Conservation (phyloP, 164 flowering plant species). For the Vitis cinerea region DNA sequence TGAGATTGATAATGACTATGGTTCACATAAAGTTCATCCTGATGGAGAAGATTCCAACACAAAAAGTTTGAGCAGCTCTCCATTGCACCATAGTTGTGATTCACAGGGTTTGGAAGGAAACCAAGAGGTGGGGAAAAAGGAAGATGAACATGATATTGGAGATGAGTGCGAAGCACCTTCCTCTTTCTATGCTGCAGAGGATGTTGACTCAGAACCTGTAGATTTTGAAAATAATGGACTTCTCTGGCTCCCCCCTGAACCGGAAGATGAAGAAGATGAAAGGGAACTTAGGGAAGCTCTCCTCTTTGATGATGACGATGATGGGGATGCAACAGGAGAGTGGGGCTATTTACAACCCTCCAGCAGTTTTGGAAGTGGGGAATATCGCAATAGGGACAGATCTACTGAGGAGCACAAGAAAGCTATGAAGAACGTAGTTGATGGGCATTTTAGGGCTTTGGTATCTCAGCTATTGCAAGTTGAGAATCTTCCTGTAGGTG, state of each 20-base stretch:
- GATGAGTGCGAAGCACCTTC: slow-evolving; percentile 44
- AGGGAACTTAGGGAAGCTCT: slow-evolving; percentile 59
- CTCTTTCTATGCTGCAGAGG: slow-evolving; percentile 48
- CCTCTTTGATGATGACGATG: slow-evolving; percentile 78
- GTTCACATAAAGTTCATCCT: slow-evolving; percentile 43
- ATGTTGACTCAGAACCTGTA: slow-evolving; percentile 63
- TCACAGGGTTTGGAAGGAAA: slow-evolving; percentile 28
- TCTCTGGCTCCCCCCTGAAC: slow-evolving; percentile 97
- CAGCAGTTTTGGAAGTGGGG: slow-evolving; percentile 86
- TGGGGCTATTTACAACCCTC: slow-evolving; percentile 74
- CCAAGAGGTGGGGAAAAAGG: slow-evolving; percentile 30
- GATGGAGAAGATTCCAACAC: slow-evolving; percentile 41
- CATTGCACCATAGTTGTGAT: slow-evolving; percentile 30
- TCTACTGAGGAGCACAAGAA: slow-evolving; percentile 83
- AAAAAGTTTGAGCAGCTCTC: slow-evolving; percentile 45
- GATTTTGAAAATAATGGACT: slow-evolving; percentile 94
- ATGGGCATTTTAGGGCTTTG: slow-evolving; percentile 96
- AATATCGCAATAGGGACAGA: slow-evolving; percentile 57
- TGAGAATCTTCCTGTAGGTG: slow-evolving; percentile 68
- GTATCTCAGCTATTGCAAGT: slow-evolving; percentile 90
- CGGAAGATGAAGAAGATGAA: slow-evolving; percentile 96
- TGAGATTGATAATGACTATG: slow-evolving; percentile 46
- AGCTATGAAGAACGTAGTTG: slow-evolving; percentile 88
- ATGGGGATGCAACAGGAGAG: slow-evolving; percentile 70
- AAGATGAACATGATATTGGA: slow-evolving; percentile 34